Percentiles rank a stretch among this genome's conserved stretches.
These are phyloP conservation scores for Malus sylvestris DNA, from an alignment of 306 rosid species.

Conservation along the genomic window DNA sequence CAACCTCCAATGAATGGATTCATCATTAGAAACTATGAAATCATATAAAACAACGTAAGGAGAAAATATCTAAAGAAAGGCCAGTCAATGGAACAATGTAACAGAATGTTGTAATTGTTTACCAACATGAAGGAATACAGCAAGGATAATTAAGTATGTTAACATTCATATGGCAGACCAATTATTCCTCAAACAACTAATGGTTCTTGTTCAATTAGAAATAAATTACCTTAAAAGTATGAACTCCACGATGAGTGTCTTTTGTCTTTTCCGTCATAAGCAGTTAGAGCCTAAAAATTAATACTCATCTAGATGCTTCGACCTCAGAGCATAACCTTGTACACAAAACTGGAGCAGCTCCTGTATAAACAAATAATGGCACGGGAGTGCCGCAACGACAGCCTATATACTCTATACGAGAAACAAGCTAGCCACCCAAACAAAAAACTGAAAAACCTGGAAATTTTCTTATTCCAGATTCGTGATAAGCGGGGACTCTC, in stretches of 20 bases:
- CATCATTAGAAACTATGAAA: neutral
- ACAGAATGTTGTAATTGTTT: neutral
- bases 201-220: too few species aligned
- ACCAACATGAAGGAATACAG: neutral
- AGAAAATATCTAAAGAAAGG: too few species aligned
- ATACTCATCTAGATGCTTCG: constrained; percentile 2
- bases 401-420: neutral
- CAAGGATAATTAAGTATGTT: neutral
- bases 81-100: neutral
- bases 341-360: constrained; percentile 26
- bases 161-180: neutral
- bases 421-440: neutral
- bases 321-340: constrained; percentile 2
- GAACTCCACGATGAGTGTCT: neutral
- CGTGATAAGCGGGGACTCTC: neutral
- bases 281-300: constrained; percentile 10
- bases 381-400: constrained; percentile 10
- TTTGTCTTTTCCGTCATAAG: neutral
- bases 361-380: constrained; percentile 18
- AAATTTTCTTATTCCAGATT: constrained; percentile 1
- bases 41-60: neutral
- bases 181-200: neutral
- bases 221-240: constrained; percentile 17
- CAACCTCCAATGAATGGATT: constrained; percentile 23
- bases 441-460: neutral